Evolutionary conservation across 2,329 filamentous ascomycete species (phyloP).

Genomic region (Beauveria australis): DNA sequence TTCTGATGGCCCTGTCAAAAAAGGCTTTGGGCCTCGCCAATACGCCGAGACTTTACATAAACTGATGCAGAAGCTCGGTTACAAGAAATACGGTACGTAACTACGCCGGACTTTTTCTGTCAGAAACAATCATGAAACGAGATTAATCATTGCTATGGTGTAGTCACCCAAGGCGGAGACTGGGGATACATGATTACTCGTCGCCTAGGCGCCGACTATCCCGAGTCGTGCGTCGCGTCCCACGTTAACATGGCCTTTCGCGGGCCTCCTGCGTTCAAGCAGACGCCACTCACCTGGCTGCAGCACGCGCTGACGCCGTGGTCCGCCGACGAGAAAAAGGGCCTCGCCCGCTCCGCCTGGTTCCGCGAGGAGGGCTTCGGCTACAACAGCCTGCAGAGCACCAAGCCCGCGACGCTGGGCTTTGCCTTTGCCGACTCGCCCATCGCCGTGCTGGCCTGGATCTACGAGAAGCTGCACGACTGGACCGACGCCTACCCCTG

Average conservation of each 20-base stretch:
- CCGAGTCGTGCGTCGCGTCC: constrained; percentile 40
- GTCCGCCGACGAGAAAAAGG: constrained; percentile 39
- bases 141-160: not conserved
- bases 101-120: not conserved
- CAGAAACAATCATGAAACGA: not conserved
- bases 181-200: constrained; percentile 63
- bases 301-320: constrained; percentile 46
- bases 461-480: constrained; percentile 68
- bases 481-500: constrained; percentile 65
- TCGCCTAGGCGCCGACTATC: constrained; percentile 50
- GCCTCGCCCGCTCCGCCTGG: constrained; percentile 45
- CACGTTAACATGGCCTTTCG: constrained; percentile 50
- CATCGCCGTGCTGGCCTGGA: constrained; percentile 61
- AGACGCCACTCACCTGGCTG: constrained; percentile 47
- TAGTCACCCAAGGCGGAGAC: constrained; percentile 55
- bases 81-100: constrained; percentile 24
- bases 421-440: constrained; percentile 61
- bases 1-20: constrained; percentile 22
- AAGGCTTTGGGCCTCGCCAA: constrained; percentile 24
- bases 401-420: constrained; percentile 61
- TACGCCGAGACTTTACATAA: constrained; percentile 52
- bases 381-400: constrained; percentile 31
- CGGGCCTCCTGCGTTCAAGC: constrained; percentile 39
- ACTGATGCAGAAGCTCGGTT: constrained; percentile 61
- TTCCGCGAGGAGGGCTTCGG: constrained; percentile 42